These are phyloP conservation scores for Plasmodium reichenowi DNA, from an alignment of 169 alveolate genomes.

Conservation along the genomic window DNA sequence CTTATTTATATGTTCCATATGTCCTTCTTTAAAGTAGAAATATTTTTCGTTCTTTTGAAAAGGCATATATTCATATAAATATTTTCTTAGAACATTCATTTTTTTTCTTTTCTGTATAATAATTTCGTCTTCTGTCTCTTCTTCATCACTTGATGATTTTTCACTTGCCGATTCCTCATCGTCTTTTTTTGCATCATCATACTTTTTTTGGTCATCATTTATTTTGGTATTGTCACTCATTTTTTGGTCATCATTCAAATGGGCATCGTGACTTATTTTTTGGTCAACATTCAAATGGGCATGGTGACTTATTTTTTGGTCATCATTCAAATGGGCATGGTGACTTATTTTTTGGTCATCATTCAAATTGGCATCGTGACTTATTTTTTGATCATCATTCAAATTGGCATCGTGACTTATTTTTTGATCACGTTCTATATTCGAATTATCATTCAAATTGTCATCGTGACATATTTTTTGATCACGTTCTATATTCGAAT, in stretches of 20 bases:
- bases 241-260: background rate
- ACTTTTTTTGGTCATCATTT: background rate
- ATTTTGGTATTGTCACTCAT: background rate
- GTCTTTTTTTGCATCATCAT: background rate
- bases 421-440: too few relatives aligned
- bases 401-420: too few relatives aligned
- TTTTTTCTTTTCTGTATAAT: background rate
- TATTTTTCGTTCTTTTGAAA: slow-evolving; percentile 9
- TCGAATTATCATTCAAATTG: too few relatives aligned
- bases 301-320: too few relatives aligned
- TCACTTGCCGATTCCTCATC: background rate
- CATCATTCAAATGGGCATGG: too few relatives aligned
- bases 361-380: too few relatives aligned
- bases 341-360: too few relatives aligned
- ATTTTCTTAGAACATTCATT: background rate
- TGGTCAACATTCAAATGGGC: too few relatives aligned
- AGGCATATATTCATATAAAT: slow-evolving; percentile 8
- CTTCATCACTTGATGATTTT: background rate
- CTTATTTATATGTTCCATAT: slow-evolving; percentile 14
- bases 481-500: too few relatives aligned
- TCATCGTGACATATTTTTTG: too few relatives aligned
- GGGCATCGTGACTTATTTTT: too few relatives aligned
- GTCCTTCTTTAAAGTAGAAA: slow-evolving; percentile 33
- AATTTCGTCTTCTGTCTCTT: background rate
- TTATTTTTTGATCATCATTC: too few relatives aligned